Evolutionary conservation across 106 monocot species (phyloP), one percentile per base, ranked within the genome.

Genomic region (Iris macrosiphon): DNA sequence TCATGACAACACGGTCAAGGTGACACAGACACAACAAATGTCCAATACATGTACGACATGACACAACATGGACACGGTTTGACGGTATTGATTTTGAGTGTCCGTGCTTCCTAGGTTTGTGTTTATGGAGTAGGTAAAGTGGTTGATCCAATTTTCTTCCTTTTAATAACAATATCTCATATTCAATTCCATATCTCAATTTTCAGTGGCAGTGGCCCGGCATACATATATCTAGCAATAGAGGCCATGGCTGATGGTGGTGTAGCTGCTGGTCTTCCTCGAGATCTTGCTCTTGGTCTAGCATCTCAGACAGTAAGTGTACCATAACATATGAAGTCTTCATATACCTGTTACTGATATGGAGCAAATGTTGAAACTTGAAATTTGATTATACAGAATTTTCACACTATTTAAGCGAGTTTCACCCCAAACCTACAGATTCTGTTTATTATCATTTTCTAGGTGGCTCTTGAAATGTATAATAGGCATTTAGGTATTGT

Each of bases 201-300:
- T 57, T 33, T 6, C 42, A 96, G 96, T 78, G 96, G 80, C 46
- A 90, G 96, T 80, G 96, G 96, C 48, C 96, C 96, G 12, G 96
- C 96, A 28, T 96, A 96, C 51, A 59, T 96, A 50, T 96, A 69
- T 73, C 48, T 96, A 39, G 86, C 90, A 48, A 96, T 96, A 63
- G 96, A 96, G 62, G 96, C 96, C 35, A 14, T 96, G 76, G 96
- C 96, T 49, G 96, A 96, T 83, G 96, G 96, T 32, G 96, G 96
- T 45, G 96, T 96, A 22, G 96, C 90, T 72, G 96, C 90, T 77
- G 96, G 96, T 57, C 86, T 96, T 70, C 85, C 96, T 38, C 73
- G 96, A 27, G 82, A 96, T 52, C 85, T 96, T 77, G 82, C 96
- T 33, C 83, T 86, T 50, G 74, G 83, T 64, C 77, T 96, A 11